Base-by-base conservation (phyloP, 257 asterid species). In the Phtheirospermum japonicum region DNA sequence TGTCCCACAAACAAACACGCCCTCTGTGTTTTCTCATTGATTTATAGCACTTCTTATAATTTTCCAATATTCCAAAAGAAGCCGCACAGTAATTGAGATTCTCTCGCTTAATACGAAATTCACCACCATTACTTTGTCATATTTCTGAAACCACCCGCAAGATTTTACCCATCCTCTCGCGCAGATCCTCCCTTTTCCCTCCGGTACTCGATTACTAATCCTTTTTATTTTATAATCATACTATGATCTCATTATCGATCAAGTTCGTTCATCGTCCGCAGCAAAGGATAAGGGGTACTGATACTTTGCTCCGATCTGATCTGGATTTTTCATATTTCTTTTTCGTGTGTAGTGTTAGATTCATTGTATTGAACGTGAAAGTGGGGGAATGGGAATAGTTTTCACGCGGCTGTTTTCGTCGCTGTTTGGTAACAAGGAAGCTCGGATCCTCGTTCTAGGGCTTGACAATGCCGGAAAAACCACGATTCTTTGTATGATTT, bases 391-490 rank as follows among this genome's bases (percentile, higher is more conserved):
- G 96, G 96, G 96, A 43, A 78, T 88, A 63, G 88, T 79, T 23
- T 82, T 88, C 60, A 83, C 95, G 66, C 74, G 85, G 58, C 79
- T 88, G 73, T 85, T 88, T 61, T 82, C 95, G 36, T 88, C 96
- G 26, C 49, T 88, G 52, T 88, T 88, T 43, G 96, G 96, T 28
- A 83, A 80, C 62, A 88, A 88, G 73, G 96, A 88, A 77, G 96
- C 96, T 79, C 84, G 96, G 88, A 88, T 88, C 90, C 76, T 88
- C 45, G 93, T 88, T 43, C 72, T 88, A 33, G 96, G 96, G 43
- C 96, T 88, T 10, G 96, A 88, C 77, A 88, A 88, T 82, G 96
- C 96, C 30, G 96, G 96, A 9, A 88, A 88, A 76, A 88, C 96
- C 49, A 88, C 96, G 28, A 88, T 88, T 80, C 85, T 88, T 18